Evolutionary conservation across 176 grass and related monocot species (phyloP).

Genomic region (Rhynchospora breviuscula): DNA sequence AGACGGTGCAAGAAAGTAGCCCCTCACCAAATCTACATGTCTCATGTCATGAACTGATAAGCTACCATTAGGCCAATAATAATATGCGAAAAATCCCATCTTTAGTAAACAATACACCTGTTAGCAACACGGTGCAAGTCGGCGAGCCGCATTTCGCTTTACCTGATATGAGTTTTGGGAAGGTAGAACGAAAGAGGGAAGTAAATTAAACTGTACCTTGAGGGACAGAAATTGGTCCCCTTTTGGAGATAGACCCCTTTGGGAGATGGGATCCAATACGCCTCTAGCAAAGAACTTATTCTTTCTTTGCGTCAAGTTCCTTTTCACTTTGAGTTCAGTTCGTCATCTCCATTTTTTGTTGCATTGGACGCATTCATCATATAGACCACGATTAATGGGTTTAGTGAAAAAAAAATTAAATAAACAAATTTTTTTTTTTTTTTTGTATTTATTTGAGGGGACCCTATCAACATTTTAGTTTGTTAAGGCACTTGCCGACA

Average conservation of each 20-base stretch:
- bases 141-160: conserved; percentile 7
- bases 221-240: not conserved
- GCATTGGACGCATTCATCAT: not conserved
- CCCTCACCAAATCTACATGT: not conserved
- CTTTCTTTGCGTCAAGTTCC: not conserved
- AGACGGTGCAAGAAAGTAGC: not conserved
- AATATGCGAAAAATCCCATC: not conserved
- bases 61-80: not conserved
- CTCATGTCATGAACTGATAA: not conserved
- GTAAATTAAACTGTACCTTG: not conserved
- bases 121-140: not conserved
- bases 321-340: not conserved
- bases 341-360: not conserved
- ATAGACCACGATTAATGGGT: not conserved
- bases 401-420: too few relatives aligned
- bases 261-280: conserved; percentile 14
- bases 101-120: conserved; percentile 1
- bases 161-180: not conserved
- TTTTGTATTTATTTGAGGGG: too few relatives aligned
- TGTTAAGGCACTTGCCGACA: not conserved
- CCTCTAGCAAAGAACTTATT: conserved; percentile 4
- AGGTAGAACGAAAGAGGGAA: not conserved
- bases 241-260: not conserved
- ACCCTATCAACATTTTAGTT: not conserved
- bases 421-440: too few relatives aligned